phyloP scores from a whole-genome alignment of 345 rosid genomes.

The Erodium maritimum region DNA sequence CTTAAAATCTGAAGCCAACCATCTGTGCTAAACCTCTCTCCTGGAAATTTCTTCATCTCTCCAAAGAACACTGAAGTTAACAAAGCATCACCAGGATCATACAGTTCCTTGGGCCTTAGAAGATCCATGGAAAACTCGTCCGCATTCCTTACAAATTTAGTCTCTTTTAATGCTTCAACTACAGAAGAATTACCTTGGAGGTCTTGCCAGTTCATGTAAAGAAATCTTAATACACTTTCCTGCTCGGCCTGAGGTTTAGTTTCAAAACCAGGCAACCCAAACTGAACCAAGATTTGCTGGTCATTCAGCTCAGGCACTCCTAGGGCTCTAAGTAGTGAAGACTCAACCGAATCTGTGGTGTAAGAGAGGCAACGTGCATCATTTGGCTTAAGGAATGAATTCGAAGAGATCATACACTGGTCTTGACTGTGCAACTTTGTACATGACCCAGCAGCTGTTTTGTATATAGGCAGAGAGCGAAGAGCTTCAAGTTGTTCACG shows the following conservation, averaged over 20 bases:
- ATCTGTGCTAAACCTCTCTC: slow-evolving; percentile 75
- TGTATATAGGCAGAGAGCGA: slow-evolving; percentile 72
- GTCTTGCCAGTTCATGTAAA: slow-evolving; percentile 58
- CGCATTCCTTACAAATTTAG: slow-evolving; percentile 64
- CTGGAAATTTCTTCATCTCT: slow-evolving; percentile 80
- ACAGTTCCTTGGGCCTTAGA: slow-evolving; percentile 64
- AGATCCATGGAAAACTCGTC: slow-evolving; percentile 61
- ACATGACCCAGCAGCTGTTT: slow-evolving; percentile 57
- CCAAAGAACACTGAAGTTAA: slow-evolving; percentile 71
- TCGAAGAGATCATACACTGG: slow-evolving; percentile 61
- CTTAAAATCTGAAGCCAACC: slow-evolving; percentile 81
- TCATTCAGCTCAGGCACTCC: slow-evolving; percentile 71
- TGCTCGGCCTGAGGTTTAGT: slow-evolving; percentile 56
- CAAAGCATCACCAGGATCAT: slow-evolving; percentile 79
- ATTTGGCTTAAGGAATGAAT: slow-evolving; percentile 70
- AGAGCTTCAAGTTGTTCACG: slow-evolving; percentile 61
- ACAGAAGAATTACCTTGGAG: slow-evolving; percentile 62
- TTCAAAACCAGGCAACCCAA: slow-evolving; percentile 74
- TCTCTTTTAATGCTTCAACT: slow-evolving; percentile 62
- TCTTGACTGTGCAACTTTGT: slow-evolving; percentile 40
- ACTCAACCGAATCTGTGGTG: slow-evolving; percentile 48
- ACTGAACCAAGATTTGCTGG: slow-evolving; percentile 73
- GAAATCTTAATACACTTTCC: slow-evolving; percentile 63
- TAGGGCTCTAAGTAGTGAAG: slow-evolving; percentile 57
- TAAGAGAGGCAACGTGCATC: slow-evolving; percentile 64